Evolutionary conservation across 495 filamentous ascomycete genomes (phyloP).

Genomic region (Aspergillus olivimuriae): DNA sequence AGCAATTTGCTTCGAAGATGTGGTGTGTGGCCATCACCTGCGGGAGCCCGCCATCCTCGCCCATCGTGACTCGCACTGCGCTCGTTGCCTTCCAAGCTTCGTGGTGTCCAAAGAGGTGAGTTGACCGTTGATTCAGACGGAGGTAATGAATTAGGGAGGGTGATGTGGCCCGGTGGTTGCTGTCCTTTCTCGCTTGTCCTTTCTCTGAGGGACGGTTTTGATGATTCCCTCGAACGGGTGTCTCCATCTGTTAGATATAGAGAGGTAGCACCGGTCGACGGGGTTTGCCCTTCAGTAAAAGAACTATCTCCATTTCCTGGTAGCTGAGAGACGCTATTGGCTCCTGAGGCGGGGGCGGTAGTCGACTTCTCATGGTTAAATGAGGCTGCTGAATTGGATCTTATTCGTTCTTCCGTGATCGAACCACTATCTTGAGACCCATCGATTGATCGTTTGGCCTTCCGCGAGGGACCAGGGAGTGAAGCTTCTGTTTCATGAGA

Average conservation of each 20-base stretch:
- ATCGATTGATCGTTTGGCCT: constrained; percentile 24
- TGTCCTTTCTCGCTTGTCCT: neutral
- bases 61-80: constrained; percentile 17
- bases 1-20: constrained; percentile 75
- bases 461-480: constrained; percentile 14
- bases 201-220: constrained; percentile 9
- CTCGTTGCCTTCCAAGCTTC: no score
- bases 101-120: constrained; percentile 21
- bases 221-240: constrained; percentile 18
- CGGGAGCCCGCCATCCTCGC: constrained; percentile 16
- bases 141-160: no score
- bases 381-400: constrained; percentile 33
- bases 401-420: constrained; percentile 17
- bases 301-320: constrained; percentile 28
- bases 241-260: constrained; percentile 28
- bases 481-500: constrained; percentile 19
- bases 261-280: constrained; percentile 36
- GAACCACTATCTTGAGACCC: constrained; percentile 13
- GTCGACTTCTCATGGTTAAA: constrained; percentile 31
- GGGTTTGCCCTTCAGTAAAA: constrained; percentile 32
- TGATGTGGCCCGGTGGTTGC: no score
- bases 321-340: constrained; percentile 15
- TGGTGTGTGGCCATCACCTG: constrained; percentile 24
- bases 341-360: constrained; percentile 25
- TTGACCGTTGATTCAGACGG: neutral